Evolutionary conservation across 805 yeast species (phyloP).

Genomic region (Nakazawaea laoshanensis): DNA sequence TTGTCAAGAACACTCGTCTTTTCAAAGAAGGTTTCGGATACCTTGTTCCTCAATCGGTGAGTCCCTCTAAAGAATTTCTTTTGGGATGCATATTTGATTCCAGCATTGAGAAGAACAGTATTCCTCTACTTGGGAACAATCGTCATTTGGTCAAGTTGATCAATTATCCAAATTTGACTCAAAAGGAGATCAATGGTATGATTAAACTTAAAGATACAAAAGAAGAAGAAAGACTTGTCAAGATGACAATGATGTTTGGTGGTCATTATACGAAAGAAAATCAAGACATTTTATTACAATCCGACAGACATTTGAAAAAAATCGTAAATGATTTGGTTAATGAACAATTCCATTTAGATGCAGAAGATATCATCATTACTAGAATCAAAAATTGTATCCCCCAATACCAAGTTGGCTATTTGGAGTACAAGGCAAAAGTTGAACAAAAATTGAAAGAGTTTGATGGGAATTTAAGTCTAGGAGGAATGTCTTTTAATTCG

Average conservation of each 20-base stretch:
- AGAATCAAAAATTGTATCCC: conserved; percentile 61
- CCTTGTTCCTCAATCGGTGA: conserved; percentile 56
- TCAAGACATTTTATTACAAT: conserved; percentile 3
- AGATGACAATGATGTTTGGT: conserved; percentile 85
- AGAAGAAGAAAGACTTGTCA: conserved; percentile 37
- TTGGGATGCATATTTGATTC: conserved; percentile 91
- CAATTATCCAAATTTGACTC: conserved; percentile 14
- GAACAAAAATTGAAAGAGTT: conserved; percentile 26
- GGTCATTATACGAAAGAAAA: conserved; percentile 41
- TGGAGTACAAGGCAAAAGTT: conserved; percentile 28
- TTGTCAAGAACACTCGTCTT: conserved; percentile 38
- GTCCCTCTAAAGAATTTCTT: conserved; percentile 43
- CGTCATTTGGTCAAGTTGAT: conserved; percentile 12
- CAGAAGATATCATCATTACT: conserved; percentile 13
- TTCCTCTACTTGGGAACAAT: conserved; percentile 6
- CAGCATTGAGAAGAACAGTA: conserved; percentile 56
- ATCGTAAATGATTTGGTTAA: conserved; percentile 11
- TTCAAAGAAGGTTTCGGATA: conserved; percentile 71
- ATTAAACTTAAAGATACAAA: conserved; percentile 9
- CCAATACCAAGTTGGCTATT: conserved; percentile 68
- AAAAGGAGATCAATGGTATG: conserved; percentile 12
- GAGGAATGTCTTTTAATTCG: conserved; percentile 70
- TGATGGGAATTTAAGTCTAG: conserved; percentile 39
- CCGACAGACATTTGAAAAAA: conserved; percentile 8
- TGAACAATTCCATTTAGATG: conserved; percentile 27